phyloP scores from a whole-genome alignment of 73 alveolate species.

The Symbiodinium natans region DNA sequence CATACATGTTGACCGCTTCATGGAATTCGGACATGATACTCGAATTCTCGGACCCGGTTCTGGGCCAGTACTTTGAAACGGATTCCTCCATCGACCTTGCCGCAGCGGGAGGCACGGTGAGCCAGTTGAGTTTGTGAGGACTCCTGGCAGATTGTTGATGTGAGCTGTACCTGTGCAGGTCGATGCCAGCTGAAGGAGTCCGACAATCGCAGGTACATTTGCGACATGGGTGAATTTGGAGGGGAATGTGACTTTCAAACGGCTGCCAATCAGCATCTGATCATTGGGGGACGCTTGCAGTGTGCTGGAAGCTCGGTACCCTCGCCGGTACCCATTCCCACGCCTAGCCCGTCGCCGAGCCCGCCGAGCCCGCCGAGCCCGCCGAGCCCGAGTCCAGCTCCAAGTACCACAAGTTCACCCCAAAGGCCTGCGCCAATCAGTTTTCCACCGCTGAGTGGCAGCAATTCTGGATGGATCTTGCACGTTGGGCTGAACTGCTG shows the following conservation, averaged over 20 bases:
- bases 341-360: background rate
- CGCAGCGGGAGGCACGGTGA: background rate
- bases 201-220: slow-evolving; percentile 35
- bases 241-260: slow-evolving; percentile 39
- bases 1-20: slow-evolving; percentile 1
- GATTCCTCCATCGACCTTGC: background rate
- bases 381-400: background rate
- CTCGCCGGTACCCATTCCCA: background rate
- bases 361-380: background rate
- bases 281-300: background rate
- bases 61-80: slow-evolving; percentile 29
- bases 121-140: background rate
- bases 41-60: slow-evolving; percentile 58
- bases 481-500: slow-evolving; percentile 53
- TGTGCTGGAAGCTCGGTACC: slow-evolving; percentile 29
- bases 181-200: slow-evolving; percentile 22
- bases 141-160: background rate
- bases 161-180: background rate
- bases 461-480: slow-evolving; percentile 15
- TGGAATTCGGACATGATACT: slow-evolving; percentile 13
- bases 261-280: slow-evolving; percentile 14
- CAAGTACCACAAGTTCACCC: background rate
- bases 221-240: slow-evolving; percentile 63
- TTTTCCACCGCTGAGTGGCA: slow-evolving; percentile 30
- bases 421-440: slow-evolving; percentile 20